Evolutionary conservation across 441 rosid species (phyloP).

Genomic region (Erysimum cheiri): DNA sequence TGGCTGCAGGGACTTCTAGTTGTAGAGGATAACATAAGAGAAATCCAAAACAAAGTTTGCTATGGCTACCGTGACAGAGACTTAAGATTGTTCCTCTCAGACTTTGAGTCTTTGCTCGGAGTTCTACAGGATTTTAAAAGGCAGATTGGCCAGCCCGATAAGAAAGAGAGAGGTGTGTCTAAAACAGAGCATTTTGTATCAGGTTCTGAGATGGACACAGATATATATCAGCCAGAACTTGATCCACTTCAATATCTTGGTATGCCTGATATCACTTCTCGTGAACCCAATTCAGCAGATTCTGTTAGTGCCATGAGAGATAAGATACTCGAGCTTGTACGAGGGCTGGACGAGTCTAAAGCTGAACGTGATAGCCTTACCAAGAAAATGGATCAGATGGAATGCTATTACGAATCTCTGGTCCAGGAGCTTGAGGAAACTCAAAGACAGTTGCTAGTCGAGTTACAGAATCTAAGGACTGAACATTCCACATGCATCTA

Average conservation of each 20-base stretch:
- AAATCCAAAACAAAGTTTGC: slow-evolving; percentile 73
- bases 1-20: slow-evolving; percentile 75
- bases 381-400: slow-evolving; percentile 98
- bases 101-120: slow-evolving; percentile 68
- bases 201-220: slow-evolving; percentile 65
- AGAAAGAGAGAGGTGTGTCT: slow-evolving; percentile 47
- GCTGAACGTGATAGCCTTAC: slow-evolving; percentile 84
- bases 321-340: slow-evolving; percentile 83
- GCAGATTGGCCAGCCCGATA: slow-evolving; percentile 61
- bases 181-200: slow-evolving; percentile 55
- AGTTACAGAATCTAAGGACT: slow-evolving; percentile 88
- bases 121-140: slow-evolving; percentile 78
- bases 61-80: slow-evolving; percentile 76
- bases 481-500: slow-evolving; percentile 89
- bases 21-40: slow-evolving; percentile 78
- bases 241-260: slow-evolving; percentile 77
- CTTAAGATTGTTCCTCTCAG: slow-evolving; percentile 59
- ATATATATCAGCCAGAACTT: slow-evolving; percentile 74
- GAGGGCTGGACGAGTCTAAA: slow-evolving; percentile 91
- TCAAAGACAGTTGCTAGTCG: slow-evolving; percentile 90
- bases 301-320: slow-evolving; percentile 71
- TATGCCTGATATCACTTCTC: slow-evolving; percentile 66
- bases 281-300: slow-evolving; percentile 67
- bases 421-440: slow-evolving; percentile 99
- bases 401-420: slow-evolving; percentile 95